Evolutionary conservation across 2,329 filamentous ascomycete genomes (phyloP), one percentile per base, ranked within the genome.

Genomic region (Aspergillus carbonarius): DNA sequence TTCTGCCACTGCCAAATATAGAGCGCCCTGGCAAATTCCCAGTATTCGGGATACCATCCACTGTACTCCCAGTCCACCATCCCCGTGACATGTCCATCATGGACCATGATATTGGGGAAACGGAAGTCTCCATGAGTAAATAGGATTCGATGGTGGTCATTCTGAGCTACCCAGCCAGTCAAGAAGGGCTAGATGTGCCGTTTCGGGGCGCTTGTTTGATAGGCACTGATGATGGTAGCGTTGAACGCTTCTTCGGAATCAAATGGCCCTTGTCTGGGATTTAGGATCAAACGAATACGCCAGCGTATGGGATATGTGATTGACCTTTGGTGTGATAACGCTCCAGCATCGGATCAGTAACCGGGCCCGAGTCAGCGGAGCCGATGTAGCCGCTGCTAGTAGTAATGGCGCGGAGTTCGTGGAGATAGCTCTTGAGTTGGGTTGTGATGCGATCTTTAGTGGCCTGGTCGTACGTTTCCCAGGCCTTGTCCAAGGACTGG

Each of bases 171-270:
- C 55, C 62, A 57, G 20, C 54, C 58, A 39, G 40, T 53, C 17
- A 58, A 58, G 54, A 56, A 65, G 51, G 30, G 56, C 54, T 44
- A 60, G 39, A 54, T 63, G 20, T 58, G 65, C 65, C 42, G 61
- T 63, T 27, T 64, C 40, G 18, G 61, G 63, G 32, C 53, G 23
- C 48, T 59, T 39, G 27, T 54, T 57, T 54, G 39, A 55, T 66
- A 68, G 25, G 64, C 68, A 44, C 61, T 52, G 18, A 67, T 51
- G 25, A 71, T 63, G 25, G 63, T 62, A 32, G 69, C 58, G 39
- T 67, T 69, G 18, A 70, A 65, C 5, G 57, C 64, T 30, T 63
- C 48, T 44, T 71, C 69, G 1, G 63, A 66, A 47, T 64, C 52
- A 49, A 71, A 70, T 8, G 66, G 69, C 12, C 66, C 65, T 63